Base-by-base conservation (phyloP, 1,139 yeast genomes). In the Pichia sp. region DNA sequence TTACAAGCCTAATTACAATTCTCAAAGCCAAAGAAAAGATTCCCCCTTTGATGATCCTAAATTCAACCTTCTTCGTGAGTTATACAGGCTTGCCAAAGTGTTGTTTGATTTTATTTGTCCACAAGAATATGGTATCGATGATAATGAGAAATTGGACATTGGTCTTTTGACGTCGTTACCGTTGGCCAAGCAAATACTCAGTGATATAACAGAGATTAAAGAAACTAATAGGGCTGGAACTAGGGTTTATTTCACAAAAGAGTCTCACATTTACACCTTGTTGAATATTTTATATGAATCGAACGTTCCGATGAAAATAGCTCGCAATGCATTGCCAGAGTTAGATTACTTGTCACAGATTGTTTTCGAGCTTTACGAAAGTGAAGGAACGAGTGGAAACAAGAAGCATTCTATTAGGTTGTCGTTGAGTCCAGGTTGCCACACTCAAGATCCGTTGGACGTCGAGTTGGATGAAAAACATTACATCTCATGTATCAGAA, bases 61-160 rank as follows among this genome's bases (percentile, higher is more conserved):
- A 49, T 90, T 79, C 67, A 85, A 87, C 25, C 79, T 89, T 58
- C 75, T 95, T 55, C 78, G 98, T 60, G 99, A 95, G 65, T 75
- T 95, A 53, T 95, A 91, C 68, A 76, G 93, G 58, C 75, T 95
- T 51, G 88, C 97, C 0, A 95, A 95, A 68, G 96, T 95, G 4
- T 72, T 95, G 58, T 95, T 95, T 71, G 99, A 95, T 70, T 93
- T 93, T 64, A 90, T 95, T 50, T 93, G 99, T 69, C 99, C 99
- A 12, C 98, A 95, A 69, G 99, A 95, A 66, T 95, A 95, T 66
- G 99, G 99, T 58, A 95, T 95, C 60, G 91, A 91, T 59, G 96
- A 90, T 64, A 87, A 87, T 65, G 99, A 95, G 67, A 95, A 95
- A 66, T 76, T 95, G 56, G 99, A 95, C 67, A 95, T 95, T 72